Conservation (phyloP, 805 yeast genomes). For the Tetrapisispora arboricola region DNA sequence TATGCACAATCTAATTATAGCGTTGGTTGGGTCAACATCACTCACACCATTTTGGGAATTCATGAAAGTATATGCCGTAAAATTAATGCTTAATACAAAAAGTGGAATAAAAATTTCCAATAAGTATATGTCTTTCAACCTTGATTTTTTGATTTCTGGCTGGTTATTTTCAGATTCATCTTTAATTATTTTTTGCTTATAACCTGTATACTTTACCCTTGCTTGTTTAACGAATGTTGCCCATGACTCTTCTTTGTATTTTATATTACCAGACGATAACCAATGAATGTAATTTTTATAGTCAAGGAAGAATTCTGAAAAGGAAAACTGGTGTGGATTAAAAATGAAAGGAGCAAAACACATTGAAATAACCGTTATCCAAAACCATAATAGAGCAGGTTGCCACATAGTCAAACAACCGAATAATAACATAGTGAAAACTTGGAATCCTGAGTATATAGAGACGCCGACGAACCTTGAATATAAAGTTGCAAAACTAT, state of each 20-base stretch:
- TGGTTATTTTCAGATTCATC: constrained; percentile 56
- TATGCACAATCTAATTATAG: constrained; percentile 51
- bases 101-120: constrained; percentile 73
- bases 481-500: constrained; percentile 60
- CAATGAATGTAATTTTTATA: constrained; percentile 56
- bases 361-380: constrained; percentile 59
- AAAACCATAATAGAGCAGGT: constrained; percentile 60
- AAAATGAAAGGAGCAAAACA: constrained; percentile 63
- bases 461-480: constrained; percentile 69
- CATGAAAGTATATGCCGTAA: constrained; percentile 67
- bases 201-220: constrained; percentile 87
- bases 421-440: constrained; percentile 61
- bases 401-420: constrained; percentile 78
- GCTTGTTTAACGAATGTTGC: constrained; percentile 59
- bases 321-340: constrained; percentile 69
- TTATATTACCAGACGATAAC: constrained; percentile 71
- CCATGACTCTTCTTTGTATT: constrained; percentile 69
- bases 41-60: constrained; percentile 81
- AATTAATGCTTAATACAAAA: constrained; percentile 55
- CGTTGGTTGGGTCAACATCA: constrained; percentile 40
- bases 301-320: constrained; percentile 61
- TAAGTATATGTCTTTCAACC: constrained; percentile 62
- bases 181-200: constrained; percentile 60
- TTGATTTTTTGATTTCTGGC: constrained; percentile 64
- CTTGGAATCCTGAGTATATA: constrained; percentile 65